These are phyloP conservation scores for Pleurotus sapidus DNA, from an alignment of 768 basidiomycete species.

Conservation along the genomic window DNA sequence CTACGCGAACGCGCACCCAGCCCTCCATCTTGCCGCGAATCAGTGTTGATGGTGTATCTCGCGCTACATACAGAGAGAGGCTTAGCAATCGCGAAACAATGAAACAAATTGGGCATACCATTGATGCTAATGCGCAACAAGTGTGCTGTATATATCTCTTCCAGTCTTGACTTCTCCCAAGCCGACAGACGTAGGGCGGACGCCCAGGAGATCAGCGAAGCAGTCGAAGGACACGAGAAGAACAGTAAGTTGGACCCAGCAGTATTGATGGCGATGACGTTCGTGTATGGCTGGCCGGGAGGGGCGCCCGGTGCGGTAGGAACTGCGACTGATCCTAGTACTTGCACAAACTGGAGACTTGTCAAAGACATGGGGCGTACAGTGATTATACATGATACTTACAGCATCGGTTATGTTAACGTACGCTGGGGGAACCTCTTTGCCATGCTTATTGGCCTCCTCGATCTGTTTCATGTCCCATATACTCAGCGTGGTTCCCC, in stretches of 20 bases:
- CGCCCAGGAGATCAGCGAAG: conserved; percentile 82
- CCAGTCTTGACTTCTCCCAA: conserved; percentile 94
- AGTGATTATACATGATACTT: conserved; percentile 29
- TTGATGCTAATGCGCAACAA: conserved; percentile 75
- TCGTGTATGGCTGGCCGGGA: conserved; percentile 52
- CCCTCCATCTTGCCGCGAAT: conserved; percentile 80
- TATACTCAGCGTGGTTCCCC: conserved; percentile 84
- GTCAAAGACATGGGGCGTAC: conserved; percentile 8
- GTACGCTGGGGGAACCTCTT: conserved; percentile 83
- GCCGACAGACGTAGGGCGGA: conserved; percentile 84
- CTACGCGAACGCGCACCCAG: conserved; percentile 84
- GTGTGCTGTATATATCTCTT: conserved; percentile 98
- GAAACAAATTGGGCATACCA: conserved; percentile 22
- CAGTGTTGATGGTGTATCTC: conserved; percentile 59
- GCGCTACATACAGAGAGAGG: conserved; percentile 27
- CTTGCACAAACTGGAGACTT: conserved; percentile 64
- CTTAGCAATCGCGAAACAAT: neutral
- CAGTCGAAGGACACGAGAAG: conserved; percentile 78
- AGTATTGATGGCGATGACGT: conserved; percentile 90
- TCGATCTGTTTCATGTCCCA: conserved; percentile 92
- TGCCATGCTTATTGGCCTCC: conserved; percentile 76
- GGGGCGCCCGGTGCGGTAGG: conserved; percentile 50
- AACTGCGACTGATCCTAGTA: conserved; percentile 70
- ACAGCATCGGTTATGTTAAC: conserved; percentile 88
- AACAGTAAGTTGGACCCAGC: conserved; percentile 89